Evolutionary conservation across 2,329 filamentous ascomycete genomes (phyloP).

Genomic region (Alternaria sp.): DNA sequence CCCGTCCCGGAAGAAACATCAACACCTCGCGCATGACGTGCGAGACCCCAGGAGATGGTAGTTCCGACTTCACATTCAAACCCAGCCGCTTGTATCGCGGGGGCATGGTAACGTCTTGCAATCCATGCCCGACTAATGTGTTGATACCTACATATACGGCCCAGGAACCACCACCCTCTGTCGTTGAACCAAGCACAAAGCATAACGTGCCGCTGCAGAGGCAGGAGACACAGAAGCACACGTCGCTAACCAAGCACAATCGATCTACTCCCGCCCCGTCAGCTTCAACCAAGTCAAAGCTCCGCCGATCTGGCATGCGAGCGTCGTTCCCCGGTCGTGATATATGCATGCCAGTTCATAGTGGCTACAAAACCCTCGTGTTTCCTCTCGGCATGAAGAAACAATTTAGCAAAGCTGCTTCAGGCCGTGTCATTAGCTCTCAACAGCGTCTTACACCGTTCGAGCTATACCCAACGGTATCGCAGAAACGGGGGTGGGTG

Average conservation of each 20-base stretch:
- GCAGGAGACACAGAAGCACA: neutral
- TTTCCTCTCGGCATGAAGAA: slow-evolving; percentile 20
- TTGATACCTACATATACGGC: slow-evolving; percentile 3
- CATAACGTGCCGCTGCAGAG: slow-evolving; percentile 19
- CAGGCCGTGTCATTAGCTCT: slow-evolving; percentile 10
- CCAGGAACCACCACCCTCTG: slow-evolving; percentile 21
- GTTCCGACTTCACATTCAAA: slow-evolving; percentile 30
- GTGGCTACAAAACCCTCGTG: slow-evolving; percentile 21
- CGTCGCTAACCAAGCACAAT: slow-evolving; percentile 9
- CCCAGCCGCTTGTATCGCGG: slow-evolving; percentile 20
- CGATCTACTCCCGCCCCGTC: slow-evolving; percentile 3
- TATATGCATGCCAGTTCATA: slow-evolving; percentile 30
- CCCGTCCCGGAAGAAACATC: slow-evolving; percentile 24
- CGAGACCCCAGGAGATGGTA: slow-evolving; percentile 30
- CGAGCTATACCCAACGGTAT: slow-evolving; percentile 17
- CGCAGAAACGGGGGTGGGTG: slow-evolving; percentile 5
- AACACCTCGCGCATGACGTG: slow-evolving; percentile 28
- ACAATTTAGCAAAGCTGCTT: slow-evolving; percentile 18
- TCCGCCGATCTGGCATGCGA: slow-evolving; percentile 35
- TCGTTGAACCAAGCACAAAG: slow-evolving; percentile 20
- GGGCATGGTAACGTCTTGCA: slow-evolving; percentile 26
- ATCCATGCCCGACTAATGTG: slow-evolving; percentile 14
- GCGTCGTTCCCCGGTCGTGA: slow-evolving; percentile 20
- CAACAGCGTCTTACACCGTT: slow-evolving; percentile 15
- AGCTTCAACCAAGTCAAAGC: slow-evolving; percentile 33